These are phyloP conservation scores for Ustilago sp. DNA, from an alignment of 1,284 basidiomycete genomes.

Conservation along the genomic window DNA sequence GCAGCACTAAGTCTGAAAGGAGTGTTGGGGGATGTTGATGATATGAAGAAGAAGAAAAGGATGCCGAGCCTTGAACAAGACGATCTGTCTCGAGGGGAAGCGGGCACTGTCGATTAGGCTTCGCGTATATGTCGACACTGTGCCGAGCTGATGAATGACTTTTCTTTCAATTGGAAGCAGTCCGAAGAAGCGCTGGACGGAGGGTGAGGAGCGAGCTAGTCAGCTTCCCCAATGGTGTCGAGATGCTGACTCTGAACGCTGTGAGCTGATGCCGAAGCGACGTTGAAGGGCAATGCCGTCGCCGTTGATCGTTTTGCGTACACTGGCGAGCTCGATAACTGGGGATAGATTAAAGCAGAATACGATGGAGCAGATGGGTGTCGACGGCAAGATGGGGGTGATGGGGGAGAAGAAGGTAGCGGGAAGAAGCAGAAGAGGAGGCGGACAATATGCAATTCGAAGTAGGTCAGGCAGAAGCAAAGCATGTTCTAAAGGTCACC, in stretches of 20 bases:
- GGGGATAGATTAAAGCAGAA: background rate
- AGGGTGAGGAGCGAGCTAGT: background rate
- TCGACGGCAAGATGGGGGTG: background rate
- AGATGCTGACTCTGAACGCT: background rate
- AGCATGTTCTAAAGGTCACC: background rate
- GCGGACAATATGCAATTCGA: background rate
- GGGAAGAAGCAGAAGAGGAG: background rate
- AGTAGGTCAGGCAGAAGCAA: background rate
- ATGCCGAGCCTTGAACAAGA: background rate
- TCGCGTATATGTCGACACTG: background rate
- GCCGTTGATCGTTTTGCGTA: background rate
- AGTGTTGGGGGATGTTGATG: too few relatives aligned
- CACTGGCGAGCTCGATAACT: background rate
- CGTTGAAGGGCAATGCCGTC: background rate
- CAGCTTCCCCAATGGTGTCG: background rate
- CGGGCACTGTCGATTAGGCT: background rate
- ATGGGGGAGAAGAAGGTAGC: conserved; percentile 3
- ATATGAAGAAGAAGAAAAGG: conserved; percentile 1
- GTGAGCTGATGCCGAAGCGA: background rate
- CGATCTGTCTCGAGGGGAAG: background rate
- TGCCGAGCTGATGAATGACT: background rate
- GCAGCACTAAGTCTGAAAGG: background rate
- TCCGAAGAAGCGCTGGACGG: background rate
- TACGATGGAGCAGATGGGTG: background rate
- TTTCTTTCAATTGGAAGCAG: background rate